A percentile compares a stretch with the other conserved stretches of the same genome.
Evolutionary conservation across 768 basidiomycete genomes (phyloP).

Genomic region (Mycena belliarum): DNA sequence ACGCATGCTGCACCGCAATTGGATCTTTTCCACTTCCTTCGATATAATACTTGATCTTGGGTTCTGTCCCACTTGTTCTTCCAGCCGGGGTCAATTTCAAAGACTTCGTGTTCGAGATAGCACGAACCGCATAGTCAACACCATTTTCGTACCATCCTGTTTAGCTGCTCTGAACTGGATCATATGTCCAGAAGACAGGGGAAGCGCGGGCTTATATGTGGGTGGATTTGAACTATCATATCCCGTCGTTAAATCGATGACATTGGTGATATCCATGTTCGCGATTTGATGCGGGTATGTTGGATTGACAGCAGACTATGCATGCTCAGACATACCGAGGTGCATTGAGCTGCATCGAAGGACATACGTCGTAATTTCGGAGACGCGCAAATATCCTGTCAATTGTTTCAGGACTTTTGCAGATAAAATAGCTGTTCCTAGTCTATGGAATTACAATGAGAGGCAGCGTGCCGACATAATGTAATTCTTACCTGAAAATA

Average conservation of each 20-base stretch:
- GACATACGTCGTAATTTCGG: constrained; percentile 53
- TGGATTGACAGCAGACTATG: constrained; percentile 27
- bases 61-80: constrained; percentile 91
- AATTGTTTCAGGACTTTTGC: constrained; percentile 64
- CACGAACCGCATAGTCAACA: constrained; percentile 64
- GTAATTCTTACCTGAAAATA: constrained; percentile 61
- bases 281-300: constrained; percentile 66
- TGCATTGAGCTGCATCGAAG: constrained; percentile 5
- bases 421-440: constrained; percentile 82
- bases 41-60: constrained; percentile 92
- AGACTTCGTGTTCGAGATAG: constrained; percentile 29
- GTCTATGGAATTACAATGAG: constrained; percentile 45
- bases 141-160: constrained; percentile 47
- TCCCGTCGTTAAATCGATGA: constrained; percentile 76
- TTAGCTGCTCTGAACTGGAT: constrained; percentile 70
- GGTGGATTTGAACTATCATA: constrained; percentile 80
- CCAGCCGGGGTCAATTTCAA: neutral
- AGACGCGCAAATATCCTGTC: constrained; percentile 69
- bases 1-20: constrained; percentile 44
- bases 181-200: constrained; percentile 83
- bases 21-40: constrained; percentile 70
- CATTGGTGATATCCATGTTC: constrained; percentile 55
- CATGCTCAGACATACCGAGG: constrained; percentile 10
- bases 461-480: neutral
- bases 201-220: constrained; percentile 57